These are phyloP conservation scores for Capsicum chinense DNA, from an alignment of 257 asterid species.

Conservation along the genomic window DNA sequence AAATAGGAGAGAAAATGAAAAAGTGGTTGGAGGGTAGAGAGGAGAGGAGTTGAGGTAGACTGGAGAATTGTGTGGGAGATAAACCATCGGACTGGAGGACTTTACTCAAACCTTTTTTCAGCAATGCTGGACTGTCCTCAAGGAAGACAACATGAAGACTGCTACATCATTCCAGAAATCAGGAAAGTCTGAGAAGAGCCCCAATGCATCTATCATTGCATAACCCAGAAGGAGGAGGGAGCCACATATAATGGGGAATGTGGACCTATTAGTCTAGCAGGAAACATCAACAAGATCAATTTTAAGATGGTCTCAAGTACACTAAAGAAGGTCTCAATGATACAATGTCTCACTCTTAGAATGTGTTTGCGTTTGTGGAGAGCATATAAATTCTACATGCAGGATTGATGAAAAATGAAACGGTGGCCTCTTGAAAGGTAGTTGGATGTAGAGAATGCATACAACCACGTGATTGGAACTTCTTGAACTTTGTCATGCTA, in stretches of 20 bases:
- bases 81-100: background rate
- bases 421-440: background rate
- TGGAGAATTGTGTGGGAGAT: background rate
- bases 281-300: background rate
- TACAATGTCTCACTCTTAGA: background rate
- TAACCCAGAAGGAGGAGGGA: constrained; percentile 6
- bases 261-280: background rate
- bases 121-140: constrained; percentile 6
- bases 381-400: background rate
- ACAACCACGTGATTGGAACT: background rate
- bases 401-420: background rate
- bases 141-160: background rate
- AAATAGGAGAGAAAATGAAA: background rate
- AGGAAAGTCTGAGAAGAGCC: background rate
- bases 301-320: background rate
- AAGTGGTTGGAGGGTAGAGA: background rate
- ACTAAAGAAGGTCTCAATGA: background rate
- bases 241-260: background rate
- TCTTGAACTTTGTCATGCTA: background rate
- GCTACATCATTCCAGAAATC: constrained; percentile 9
- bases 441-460: background rate
- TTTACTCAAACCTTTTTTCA: background rate
- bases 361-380: background rate
- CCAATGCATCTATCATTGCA: constrained; percentile 11
- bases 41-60: background rate